A percentile compares a stretch with the other conserved stretches of the same genome.
These are phyloP conservation scores for Saururus chinensis DNA, from an alignment of 164 flowering plant genomes.

Conservation along the genomic window DNA sequence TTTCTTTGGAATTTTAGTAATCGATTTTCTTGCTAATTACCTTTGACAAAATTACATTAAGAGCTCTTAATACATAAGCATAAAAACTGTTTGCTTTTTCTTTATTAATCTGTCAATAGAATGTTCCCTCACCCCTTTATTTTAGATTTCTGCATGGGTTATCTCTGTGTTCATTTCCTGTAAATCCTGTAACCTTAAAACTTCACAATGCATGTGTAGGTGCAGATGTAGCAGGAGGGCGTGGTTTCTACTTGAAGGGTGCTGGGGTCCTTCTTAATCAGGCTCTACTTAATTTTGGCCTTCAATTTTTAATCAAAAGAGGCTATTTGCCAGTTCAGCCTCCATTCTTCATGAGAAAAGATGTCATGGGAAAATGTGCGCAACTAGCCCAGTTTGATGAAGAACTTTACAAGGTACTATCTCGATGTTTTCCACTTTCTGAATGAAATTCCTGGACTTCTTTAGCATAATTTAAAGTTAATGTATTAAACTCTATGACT, in stretches of 20 bases:
- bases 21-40: too few relatives aligned
- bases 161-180: neutral
- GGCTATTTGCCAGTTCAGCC: conserved; percentile 59
- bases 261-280: conserved; percentile 87
- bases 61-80: too few relatives aligned
- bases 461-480: too few relatives aligned
- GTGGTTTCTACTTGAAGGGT: conserved; percentile 88
- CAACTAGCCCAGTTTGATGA: conserved; percentile 97
- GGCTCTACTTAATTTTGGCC: conserved; percentile 77
- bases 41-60: too few relatives aligned
- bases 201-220: conserved; percentile 25
- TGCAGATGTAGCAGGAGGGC: conserved; percentile 86
- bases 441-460: neutral
- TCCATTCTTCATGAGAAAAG: conserved; percentile 95
- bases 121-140: too few relatives aligned
- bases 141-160: neutral
- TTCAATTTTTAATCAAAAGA: conserved; percentile 57
- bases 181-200: neutral
- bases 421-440: neutral
- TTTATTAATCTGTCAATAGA: too few relatives aligned
- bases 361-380: conserved; percentile 93
- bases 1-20: too few relatives aligned
- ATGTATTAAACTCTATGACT: neutral
- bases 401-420: conserved; percentile 87
- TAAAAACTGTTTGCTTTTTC: too few relatives aligned